Percentiles rank a stretch among this genome's conserved stretches.
These are phyloP conservation scores for Rutidosis leptorrhynchoides DNA, from an alignment of 129 eudicot genomes.

Conservation along the genomic window DNA sequence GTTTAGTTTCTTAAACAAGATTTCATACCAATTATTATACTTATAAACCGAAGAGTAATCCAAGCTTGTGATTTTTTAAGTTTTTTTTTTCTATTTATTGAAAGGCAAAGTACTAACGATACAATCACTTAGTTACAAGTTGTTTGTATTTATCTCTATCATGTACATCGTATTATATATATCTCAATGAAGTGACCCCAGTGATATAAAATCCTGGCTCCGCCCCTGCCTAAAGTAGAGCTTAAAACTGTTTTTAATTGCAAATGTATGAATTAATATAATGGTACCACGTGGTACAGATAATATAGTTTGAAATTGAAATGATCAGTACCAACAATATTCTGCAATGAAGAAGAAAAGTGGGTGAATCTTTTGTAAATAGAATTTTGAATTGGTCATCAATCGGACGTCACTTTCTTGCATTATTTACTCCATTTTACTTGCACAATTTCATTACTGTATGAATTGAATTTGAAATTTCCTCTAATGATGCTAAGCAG, in stretches of 20 bases:
- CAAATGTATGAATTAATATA: not conserved
- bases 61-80: no score
- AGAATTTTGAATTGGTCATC: constrained; percentile 55
- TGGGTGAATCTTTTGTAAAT: constrained; percentile 15
- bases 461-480: constrained; percentile 3
- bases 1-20: no score
- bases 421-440: constrained; percentile 18
- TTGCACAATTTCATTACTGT: constrained; percentile 2
- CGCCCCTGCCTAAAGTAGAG: constrained; percentile 2
- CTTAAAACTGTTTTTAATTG: constrained; percentile 18
- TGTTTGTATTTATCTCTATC: no score
- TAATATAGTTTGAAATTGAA: no score
- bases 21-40: no score
- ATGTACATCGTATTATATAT: no score
- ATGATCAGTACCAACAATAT: constrained; percentile 25
- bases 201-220: no score
- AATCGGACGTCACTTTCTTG: constrained; percentile 29
- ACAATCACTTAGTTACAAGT: no score
- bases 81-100: no score
- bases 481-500: not conserved
- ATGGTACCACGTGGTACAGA: constrained; percentile 17
- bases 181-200: no score
- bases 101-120: no score
- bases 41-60: no score
- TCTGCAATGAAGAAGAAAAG: constrained; percentile 13